Evolutionary conservation across 2,329 filamentous ascomycete species (phyloP).

Genomic region (Phyllosticta paracitricarpa): DNA sequence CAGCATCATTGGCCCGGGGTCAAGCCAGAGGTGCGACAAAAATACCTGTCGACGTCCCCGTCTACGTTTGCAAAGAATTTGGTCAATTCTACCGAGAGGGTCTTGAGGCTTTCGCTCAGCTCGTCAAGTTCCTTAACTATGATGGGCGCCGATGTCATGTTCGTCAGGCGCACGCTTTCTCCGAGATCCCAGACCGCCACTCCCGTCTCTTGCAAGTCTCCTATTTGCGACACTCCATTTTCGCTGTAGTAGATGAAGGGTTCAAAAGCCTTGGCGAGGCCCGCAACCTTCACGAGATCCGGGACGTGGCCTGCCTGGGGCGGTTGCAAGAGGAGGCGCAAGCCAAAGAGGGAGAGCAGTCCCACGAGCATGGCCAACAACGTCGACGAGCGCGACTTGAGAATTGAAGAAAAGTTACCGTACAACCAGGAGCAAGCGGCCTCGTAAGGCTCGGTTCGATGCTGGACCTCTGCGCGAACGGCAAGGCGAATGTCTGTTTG

Average conservation of each 20-base stretch:
- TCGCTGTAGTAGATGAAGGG: slow-evolving; percentile 93
- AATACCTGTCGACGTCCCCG: slow-evolving; percentile 75
- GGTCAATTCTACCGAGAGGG: slow-evolving; percentile 73
- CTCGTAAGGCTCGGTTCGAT: slow-evolving; percentile 76
- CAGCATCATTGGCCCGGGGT: slow-evolving; percentile 13
- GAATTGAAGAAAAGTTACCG: slow-evolving; percentile 49
- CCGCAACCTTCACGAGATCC: slow-evolving; percentile 83
- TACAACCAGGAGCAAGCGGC: slow-evolving; percentile 56
- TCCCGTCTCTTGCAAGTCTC: slow-evolving; percentile 80
- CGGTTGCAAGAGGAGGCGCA: slow-evolving; percentile 60
- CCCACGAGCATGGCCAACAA: slow-evolving; percentile 51
- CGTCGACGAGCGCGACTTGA: slow-evolving; percentile 59
- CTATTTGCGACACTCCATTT: slow-evolving; percentile 74
- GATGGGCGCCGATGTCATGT: slow-evolving; percentile 79
- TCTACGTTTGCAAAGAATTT: slow-evolving; percentile 91
- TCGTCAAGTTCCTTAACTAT: slow-evolving; percentile 81
- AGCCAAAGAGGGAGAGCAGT: slow-evolving; percentile 53
- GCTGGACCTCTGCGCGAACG: slow-evolving; percentile 77
- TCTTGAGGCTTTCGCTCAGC: slow-evolving; percentile 75
- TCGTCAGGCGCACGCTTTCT: slow-evolving; percentile 78
- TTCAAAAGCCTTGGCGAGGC: slow-evolving; percentile 83
- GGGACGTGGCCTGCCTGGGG: slow-evolving; percentile 58
- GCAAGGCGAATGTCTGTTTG: slow-evolving; percentile 57
- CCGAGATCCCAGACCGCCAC: slow-evolving; percentile 91
- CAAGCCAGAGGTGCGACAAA: slow-evolving; percentile 12